These are phyloP conservation scores for Quercus engelmannii DNA, from an alignment of 306 rosid species.

Conservation along the genomic window DNA sequence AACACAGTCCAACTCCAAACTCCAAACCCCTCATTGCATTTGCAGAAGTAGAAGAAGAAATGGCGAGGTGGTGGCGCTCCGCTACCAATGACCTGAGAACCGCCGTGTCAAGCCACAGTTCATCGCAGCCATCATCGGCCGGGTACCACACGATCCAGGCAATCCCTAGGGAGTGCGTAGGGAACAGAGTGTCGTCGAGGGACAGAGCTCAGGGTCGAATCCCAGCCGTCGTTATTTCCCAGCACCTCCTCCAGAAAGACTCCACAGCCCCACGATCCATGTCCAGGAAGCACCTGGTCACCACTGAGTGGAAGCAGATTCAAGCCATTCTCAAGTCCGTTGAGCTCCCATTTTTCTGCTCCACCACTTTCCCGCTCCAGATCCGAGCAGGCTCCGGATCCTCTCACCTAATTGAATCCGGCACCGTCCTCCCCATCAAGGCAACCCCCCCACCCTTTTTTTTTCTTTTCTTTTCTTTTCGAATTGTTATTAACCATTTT, in stretches of 20 bases:
- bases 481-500: too few species aligned
- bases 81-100: conserved; percentile 39
- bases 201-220: conserved; percentile 84
- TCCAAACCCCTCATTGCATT: background rate
- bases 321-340: conserved; percentile 61
- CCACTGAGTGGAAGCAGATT: conserved; percentile 83
- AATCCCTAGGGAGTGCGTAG: conserved; percentile 70
- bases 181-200: conserved; percentile 48
- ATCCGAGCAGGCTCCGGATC: conserved; percentile 97
- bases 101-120: background rate
- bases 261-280: conserved; percentile 4
- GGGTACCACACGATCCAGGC: conserved; percentile 86
- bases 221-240: conserved; percentile 78
- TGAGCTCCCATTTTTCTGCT: conserved; percentile 60
- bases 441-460: conserved; percentile 12
- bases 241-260: conserved; percentile 41
- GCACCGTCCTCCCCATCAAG: conserved; percentile 81
- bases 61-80: conserved; percentile 82
- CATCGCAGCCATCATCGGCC: conserved; percentile 9
- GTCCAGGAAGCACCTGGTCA: conserved; percentile 60
- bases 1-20: background rate
- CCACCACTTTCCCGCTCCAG: conserved; percentile 83
- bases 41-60: conserved; percentile 7
- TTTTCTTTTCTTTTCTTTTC: background rate
- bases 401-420: conserved; percentile 66